A percentile compares a stretch with the other conserved stretches of the same genome.
These are phyloP conservation scores for Trametes cubensis DNA, from an alignment of 768 basidiomycete species.

Conservation along the genomic window DNA sequence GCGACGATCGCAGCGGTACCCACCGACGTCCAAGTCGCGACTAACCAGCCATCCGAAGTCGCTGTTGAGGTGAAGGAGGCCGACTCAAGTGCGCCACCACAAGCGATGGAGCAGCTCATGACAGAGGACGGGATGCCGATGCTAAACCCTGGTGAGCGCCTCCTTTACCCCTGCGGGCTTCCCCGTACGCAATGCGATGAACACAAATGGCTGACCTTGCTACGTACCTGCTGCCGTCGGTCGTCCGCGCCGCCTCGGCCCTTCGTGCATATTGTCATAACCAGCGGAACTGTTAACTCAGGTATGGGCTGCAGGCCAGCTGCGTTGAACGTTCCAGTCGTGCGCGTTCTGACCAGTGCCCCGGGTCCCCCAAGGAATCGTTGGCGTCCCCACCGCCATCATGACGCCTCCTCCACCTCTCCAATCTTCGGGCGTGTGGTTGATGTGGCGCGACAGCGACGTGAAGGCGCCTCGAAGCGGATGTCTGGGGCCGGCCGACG, in stretches of 20 bases:
- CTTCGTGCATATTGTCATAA: too few relatives aligned
- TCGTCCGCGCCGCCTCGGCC: too few relatives aligned
- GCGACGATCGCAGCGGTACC: neutral
- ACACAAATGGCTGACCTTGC: neutral
- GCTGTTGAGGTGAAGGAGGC: slow-evolving; percentile 9
- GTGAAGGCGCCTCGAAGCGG: too few relatives aligned
- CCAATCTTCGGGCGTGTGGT: too few relatives aligned
- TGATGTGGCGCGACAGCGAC: too few relatives aligned
- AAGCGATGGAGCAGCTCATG: slow-evolving; percentile 56
- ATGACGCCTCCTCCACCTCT: slow-evolving; percentile 30
- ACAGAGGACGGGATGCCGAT: slow-evolving; percentile 69
- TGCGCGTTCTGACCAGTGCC: slow-evolving; percentile 11
- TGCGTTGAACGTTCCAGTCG: neutral
- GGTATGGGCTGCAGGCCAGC: slow-evolving; percentile 39
- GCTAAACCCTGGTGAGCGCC: slow-evolving; percentile 62
- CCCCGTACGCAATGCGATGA: neutral
- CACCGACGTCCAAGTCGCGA: neutral
- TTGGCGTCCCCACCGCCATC: slow-evolving; percentile 69
- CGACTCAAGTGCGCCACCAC: slow-evolving; percentile 33
- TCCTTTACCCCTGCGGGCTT: neutral
- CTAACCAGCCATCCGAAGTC: slow-evolving; percentile 10
- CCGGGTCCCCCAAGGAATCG: slow-evolving; percentile 50
- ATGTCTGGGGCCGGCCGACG: neutral
- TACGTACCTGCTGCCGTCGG: too few relatives aligned
- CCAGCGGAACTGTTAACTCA: slow-evolving; percentile 66